phyloP scores from a whole-genome alignment of 495 filamentous ascomycete species.

The Aspergillus kassunensis region DNA sequence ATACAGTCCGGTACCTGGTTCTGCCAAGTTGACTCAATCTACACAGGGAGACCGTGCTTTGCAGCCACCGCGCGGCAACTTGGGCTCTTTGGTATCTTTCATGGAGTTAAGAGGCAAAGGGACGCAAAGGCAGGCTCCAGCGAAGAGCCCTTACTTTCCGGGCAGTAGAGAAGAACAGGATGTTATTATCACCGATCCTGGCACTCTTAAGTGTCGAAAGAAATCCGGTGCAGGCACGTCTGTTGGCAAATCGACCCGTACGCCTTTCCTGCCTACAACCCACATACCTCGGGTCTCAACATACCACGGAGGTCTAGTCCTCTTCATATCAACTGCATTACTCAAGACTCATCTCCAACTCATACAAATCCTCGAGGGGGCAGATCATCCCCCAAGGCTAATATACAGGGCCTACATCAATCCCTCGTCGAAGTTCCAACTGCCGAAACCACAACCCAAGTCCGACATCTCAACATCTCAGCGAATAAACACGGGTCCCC shows the following conservation, averaged over 20 bases:
- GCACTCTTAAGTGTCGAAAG: neutral
- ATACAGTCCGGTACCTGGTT: too few species aligned
- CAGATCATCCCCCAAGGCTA: constrained; percentile 12
- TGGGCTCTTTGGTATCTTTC: constrained; percentile 28
- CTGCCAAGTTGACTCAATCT: neutral
- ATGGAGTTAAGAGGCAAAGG: constrained; percentile 26
- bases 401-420: constrained; percentile 28
- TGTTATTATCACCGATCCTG: neutral
- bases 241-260: neutral
- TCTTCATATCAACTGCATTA: constrained; percentile 28
- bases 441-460: neutral
- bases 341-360: constrained; percentile 26
- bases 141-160: constrained; percentile 18
- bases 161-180: neutral
- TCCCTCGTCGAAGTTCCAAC: neutral
- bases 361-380: constrained; percentile 23
- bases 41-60: neutral
- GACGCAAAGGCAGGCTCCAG: neutral
- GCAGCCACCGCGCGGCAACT: neutral
- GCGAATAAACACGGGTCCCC: neutral
- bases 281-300: constrained; percentile 1
- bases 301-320: neutral
- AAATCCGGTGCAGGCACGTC: neutral
- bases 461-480: neutral
- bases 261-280: neutral